Conservation (phyloP, 768 basidiomycete genomes). For the Porpolomopsis calyptriformis region DNA sequence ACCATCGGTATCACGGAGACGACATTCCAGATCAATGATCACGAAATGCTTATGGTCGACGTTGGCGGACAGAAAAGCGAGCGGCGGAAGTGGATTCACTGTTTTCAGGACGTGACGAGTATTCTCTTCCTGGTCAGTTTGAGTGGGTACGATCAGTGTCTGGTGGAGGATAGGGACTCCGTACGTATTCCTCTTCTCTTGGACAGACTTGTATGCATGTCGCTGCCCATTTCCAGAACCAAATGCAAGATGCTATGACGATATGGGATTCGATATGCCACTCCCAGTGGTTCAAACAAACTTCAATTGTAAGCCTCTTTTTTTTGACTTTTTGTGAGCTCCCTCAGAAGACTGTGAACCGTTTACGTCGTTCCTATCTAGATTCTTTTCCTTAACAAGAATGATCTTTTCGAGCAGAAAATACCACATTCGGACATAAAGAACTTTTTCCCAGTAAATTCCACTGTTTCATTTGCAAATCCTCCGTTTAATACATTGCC, state of each 20-base stretch:
- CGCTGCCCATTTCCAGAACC: slow-evolving; percentile 48
- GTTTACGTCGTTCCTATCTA: no score
- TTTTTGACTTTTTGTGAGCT: slow-evolving; percentile 5
- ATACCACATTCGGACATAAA: slow-evolving; percentile 74
- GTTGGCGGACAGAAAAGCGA: slow-evolving; percentile 92
- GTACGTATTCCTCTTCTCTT: slow-evolving; percentile 33
- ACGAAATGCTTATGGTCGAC: slow-evolving; percentile 89
- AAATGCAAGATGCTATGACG: slow-evolving; percentile 99
- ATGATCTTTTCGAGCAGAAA: slow-evolving; percentile 85
- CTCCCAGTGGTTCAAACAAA: slow-evolving; percentile 93
- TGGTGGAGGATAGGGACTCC: slow-evolving; percentile 86
- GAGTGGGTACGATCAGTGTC: slow-evolving; percentile 89
- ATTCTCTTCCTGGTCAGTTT: slow-evolving; percentile 87
- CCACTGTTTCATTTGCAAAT: not conserved
- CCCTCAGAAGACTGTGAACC: no score
- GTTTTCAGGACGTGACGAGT: slow-evolving; percentile 89
- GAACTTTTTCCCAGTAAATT: slow-evolving; percentile 74
- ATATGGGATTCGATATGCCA: slow-evolving; percentile 98
- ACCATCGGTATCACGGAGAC: slow-evolving; percentile 91
- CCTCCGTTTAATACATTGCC: slow-evolving; percentile 2
- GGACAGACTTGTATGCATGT: slow-evolving; percentile 2
- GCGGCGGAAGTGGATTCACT: slow-evolving; percentile 88
- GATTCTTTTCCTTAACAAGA: slow-evolving; percentile 95
- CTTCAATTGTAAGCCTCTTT: slow-evolving; percentile 64
- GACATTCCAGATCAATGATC: slow-evolving; percentile 63